Evolutionary conservation across 1,284 basidiomycete species (phyloP), one percentile per base, ranked within the genome.

Genomic region (Ceratobasidium sp.): DNA sequence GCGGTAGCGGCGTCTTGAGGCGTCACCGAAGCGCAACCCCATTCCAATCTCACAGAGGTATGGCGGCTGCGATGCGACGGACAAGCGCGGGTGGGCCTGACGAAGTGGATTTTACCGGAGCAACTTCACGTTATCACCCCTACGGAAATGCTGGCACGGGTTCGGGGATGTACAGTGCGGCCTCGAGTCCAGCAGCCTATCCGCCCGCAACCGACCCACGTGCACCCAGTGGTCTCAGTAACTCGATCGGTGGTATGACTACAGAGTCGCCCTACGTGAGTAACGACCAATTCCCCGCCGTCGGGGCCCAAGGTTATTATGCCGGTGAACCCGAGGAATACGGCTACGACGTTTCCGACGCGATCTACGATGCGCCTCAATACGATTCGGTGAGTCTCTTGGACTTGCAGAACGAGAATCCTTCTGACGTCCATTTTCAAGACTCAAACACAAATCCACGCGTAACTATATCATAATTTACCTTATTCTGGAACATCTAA

Each of bases 121-220:
- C 68, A 33, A 73, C 68, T 26, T 73, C 68, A 3, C 68, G 68
- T 23, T 73, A 73, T 28, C 68, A 73, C 42, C 68, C 68, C 23
- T 73, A 73, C 51, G 68, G 68, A 28, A 39, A 47, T 17, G 20
- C 65, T 33, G 3, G 56, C 23, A 3, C 37, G 6, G 39, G 35
- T 13, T 7, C 56, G 26, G 56, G 28, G 17, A 5, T 60, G 10
- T 73, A 73, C 45, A 54, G 56, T 26, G 37, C 68, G 6, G 23
- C 56, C 4, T 61, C 68, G 1, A 73, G 68, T 28, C 68, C 68
- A 8, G 56, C 42, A 8, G 13, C 68, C 13, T 73, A 73, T 60
- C 31, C 56, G 33, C 31, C 20, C 15, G 39, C 23, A 3, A 26
- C 15, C 23, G 68, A 73, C 20, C 68, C 56, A 7, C 33, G 68